Percentiles rank a stretch among this genome's conserved stretches.
These are phyloP conservation scores for Pseudocohnilembus persalinus DNA, from an alignment of 169 alveolate species.

Conservation along the genomic window DNA sequence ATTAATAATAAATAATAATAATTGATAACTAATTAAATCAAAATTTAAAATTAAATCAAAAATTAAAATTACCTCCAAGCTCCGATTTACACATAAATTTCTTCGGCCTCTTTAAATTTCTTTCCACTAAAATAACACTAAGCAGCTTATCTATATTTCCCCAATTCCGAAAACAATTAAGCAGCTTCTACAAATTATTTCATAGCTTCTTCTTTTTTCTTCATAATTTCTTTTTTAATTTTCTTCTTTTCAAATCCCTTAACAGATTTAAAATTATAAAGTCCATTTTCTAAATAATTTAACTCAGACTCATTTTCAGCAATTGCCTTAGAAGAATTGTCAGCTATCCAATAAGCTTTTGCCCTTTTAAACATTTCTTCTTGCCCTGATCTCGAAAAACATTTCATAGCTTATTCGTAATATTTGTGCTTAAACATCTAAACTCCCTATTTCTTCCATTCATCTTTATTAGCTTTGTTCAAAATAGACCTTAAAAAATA, in stretches of 20 bases:
- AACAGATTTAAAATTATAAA: constrained; percentile 2
- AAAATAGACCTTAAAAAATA: background rate
- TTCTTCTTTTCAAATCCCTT: background rate
- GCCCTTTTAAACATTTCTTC: constrained; percentile 30
- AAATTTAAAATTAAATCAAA: too few relatives aligned
- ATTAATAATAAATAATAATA: too few relatives aligned
- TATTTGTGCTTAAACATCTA: constrained; percentile 57
- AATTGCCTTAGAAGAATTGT: constrained; percentile 20
- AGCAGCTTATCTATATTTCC: constrained; percentile 52
- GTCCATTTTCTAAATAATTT: constrained; percentile 4
- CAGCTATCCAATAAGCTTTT: constrained; percentile 49
- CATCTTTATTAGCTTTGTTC: constrained; percentile 33
- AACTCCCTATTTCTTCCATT: constrained; percentile 65
- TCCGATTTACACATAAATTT: constrained; percentile 2
- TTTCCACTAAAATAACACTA: constrained; percentile 55
- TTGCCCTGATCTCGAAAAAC: constrained; percentile 51
- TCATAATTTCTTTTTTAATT: background rate
- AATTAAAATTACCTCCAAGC: too few relatives aligned
- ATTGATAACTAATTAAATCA: too few relatives aligned
- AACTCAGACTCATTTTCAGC: constrained; percentile 2
- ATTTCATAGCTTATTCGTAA: constrained; percentile 60
- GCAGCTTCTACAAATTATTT: constrained; percentile 48
- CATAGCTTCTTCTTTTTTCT: constrained; percentile 9
- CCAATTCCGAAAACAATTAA: constrained; percentile 28
- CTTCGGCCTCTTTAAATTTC: constrained; percentile 30